Percentiles rank a stretch among this genome's conserved stretches.
Conservation (phyloP, 768 basidiomycete genomes). For the Pleurotus sapidus region DNA sequence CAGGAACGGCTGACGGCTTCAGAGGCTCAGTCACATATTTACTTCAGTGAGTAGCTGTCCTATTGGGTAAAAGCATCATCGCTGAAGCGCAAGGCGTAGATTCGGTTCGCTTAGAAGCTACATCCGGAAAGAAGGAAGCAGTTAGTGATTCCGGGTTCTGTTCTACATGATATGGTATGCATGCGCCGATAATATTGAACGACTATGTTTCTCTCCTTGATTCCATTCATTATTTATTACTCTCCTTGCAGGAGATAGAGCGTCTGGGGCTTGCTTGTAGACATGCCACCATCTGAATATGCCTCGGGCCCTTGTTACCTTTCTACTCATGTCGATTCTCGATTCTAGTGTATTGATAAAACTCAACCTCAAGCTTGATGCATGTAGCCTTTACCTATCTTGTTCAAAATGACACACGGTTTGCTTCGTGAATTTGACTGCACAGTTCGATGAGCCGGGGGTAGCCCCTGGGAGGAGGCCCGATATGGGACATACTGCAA, state of each 20-base stretch:
- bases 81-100: slow-evolving; percentile 26
- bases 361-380: slow-evolving; percentile 6
- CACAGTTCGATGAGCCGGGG: too few relatives aligned
- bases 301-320: neutral
- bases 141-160: slow-evolving; percentile 50
- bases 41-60: slow-evolving; percentile 47
- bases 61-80: slow-evolving; percentile 3
- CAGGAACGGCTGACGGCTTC: slow-evolving; percentile 63
- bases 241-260: slow-evolving; percentile 1
- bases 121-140: slow-evolving; percentile 39
- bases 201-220: neutral
- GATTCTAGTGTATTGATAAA: slow-evolving; percentile 4
- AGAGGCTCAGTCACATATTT: slow-evolving; percentile 65
- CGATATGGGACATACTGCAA: neutral
- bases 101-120: slow-evolving; percentile 45
- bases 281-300: slow-evolving; percentile 4
- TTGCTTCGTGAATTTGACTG: neutral
- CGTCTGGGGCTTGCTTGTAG: slow-evolving; percentile 3
- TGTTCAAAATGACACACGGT: neutral
- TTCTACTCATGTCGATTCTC: neutral
- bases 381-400: slow-evolving; percentile 8
- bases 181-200: neutral
- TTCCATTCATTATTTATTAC: slow-evolving; percentile 5
- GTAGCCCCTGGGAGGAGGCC: neutral
- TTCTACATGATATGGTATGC: slow-evolving; percentile 25